Evolutionary conservation across 495 filamentous ascomycete genomes (phyloP).

Genomic region (Darksidea phi): DNA sequence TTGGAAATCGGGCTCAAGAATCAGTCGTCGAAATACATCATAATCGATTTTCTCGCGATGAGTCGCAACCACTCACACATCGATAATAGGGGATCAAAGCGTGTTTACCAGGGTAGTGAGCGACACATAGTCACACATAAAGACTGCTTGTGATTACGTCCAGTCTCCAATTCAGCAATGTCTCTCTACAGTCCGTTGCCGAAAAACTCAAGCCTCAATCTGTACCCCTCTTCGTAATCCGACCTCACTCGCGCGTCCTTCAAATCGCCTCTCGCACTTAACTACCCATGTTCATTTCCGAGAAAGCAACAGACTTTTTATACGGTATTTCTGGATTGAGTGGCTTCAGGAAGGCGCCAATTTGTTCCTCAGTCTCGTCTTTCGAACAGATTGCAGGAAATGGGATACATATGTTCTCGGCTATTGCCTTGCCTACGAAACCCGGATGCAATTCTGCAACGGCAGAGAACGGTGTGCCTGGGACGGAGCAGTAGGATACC

Average conservation of each 20-base stretch:
- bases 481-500: conserved; percentile 4
- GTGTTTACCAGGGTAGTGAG: too few species aligned
- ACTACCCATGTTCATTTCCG: conserved; percentile 1
- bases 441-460: conserved; percentile 5
- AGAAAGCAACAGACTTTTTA: background rate
- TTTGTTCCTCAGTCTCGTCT: background rate
- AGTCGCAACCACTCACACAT: too few species aligned
- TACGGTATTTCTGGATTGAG: background rate
- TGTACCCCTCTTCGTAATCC: conserved; percentile 6
- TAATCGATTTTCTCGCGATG: too few species aligned
- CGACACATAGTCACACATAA: too few species aligned
- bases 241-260: background rate
- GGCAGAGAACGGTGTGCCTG: background rate
- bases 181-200: background rate
- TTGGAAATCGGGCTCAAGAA: too few species aligned
- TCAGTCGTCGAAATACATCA: too few species aligned
- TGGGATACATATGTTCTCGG: background rate
- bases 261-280: background rate
- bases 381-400: background rate
- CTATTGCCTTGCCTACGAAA: conserved; percentile 4
- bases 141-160: too few species aligned
- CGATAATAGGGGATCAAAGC: too few species aligned
- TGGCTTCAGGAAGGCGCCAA: background rate
- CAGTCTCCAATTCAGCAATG: too few species aligned
- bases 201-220: background rate